Conservation (phyloP, 2,329 filamentous ascomycete genomes). For the Penicillium sclerotiorum region DNA sequence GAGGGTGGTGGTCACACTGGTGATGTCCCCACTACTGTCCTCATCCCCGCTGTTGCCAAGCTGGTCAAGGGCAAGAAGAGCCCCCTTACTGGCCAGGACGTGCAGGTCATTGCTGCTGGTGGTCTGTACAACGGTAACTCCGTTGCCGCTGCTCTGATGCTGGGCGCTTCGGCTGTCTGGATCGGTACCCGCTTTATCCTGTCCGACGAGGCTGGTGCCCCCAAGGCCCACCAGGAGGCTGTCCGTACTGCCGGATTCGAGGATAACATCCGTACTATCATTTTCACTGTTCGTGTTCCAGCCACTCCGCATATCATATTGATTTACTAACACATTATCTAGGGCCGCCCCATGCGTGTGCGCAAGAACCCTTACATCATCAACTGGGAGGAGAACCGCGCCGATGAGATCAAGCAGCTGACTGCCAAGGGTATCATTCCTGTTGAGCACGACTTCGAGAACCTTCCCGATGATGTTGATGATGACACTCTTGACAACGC, state of each 20-base stretch:
- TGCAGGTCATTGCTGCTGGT: slow-evolving; percentile 90
- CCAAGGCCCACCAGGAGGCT: slow-evolving; percentile 91
- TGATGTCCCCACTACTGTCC: slow-evolving; percentile 84
- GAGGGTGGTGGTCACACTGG: slow-evolving; percentile 97
- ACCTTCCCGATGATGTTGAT: slow-evolving; percentile 69
- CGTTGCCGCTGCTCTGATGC: slow-evolving; percentile 85
- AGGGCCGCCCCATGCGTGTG: slow-evolving; percentile 87
- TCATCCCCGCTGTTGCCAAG: slow-evolving; percentile 90
- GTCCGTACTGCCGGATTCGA: slow-evolving; percentile 90
- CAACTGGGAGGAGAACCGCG: slow-evolving; percentile 94
- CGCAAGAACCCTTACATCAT: slow-evolving; percentile 90
- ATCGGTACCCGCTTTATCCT: slow-evolving; percentile 96
- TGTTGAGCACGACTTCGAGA: slow-evolving; percentile 92
- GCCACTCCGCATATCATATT: background rate
- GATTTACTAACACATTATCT: slow-evolving; percentile 18
- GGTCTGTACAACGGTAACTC: slow-evolving; percentile 92
- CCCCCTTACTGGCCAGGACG: slow-evolving; percentile 80
- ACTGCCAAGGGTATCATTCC: slow-evolving; percentile 87
- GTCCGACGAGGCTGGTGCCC: slow-evolving; percentile 89
- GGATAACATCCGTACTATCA: slow-evolving; percentile 95
- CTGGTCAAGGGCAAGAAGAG: slow-evolving; percentile 79
- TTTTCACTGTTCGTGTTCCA: slow-evolving; percentile 71
- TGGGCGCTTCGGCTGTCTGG: slow-evolving; percentile 92
- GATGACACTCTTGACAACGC: slow-evolving; percentile 92
- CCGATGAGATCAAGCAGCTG: slow-evolving; percentile 87